Conservation (phyloP, 2,329 filamentous ascomycete genomes). For the Arthrobotrys pseudoclavata region DNA sequence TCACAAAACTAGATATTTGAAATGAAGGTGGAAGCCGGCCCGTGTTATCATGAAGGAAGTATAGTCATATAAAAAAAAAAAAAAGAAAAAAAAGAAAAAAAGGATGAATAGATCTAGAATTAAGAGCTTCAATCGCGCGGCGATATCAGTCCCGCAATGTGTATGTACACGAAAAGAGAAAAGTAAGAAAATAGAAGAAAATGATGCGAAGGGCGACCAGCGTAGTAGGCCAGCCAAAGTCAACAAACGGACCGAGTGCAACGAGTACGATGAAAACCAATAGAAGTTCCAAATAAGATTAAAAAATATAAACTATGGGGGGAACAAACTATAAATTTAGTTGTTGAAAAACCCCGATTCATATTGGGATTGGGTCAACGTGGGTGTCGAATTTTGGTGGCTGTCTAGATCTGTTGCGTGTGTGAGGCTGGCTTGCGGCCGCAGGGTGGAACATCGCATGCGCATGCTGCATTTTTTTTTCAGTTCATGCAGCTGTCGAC, state of each 20-base stretch:
- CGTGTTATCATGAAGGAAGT: not conserved
- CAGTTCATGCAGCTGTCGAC: not conserved
- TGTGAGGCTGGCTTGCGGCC: slow-evolving; percentile 8
- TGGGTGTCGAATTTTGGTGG: not conserved
- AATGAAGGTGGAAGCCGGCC: not conserved
- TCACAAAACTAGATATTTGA: not conserved
- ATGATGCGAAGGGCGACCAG: slow-evolving; percentile 18
- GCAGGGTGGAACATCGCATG: slow-evolving; percentile 32
- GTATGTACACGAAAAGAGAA: not conserved
- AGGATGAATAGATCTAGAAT: not conserved
- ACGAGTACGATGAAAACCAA: not conserved
- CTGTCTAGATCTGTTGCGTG: slow-evolving; percentile 18
- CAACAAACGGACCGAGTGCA: not conserved
- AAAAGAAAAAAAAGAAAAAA: not conserved
- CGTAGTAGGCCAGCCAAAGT: slow-evolving; percentile 21
- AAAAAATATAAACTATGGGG: not conserved
- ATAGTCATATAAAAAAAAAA: not conserved
- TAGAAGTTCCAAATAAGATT: slow-evolving; percentile 7
- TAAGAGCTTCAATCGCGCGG: slow-evolving; percentile 25
- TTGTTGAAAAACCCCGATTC: not conserved
- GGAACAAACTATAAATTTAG: slow-evolving; percentile 7
- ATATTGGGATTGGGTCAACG: not conserved
- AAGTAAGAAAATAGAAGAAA: slow-evolving; percentile 37
- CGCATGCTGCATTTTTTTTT: slow-evolving; percentile 9
- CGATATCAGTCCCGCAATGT: slow-evolving; percentile 16